Percentiles rank a stretch among this genome's conserved stretches.
phyloP scores from a whole-genome alignment of 176 grass and related monocot genomes.

The Pontederia paniculata region DNA sequence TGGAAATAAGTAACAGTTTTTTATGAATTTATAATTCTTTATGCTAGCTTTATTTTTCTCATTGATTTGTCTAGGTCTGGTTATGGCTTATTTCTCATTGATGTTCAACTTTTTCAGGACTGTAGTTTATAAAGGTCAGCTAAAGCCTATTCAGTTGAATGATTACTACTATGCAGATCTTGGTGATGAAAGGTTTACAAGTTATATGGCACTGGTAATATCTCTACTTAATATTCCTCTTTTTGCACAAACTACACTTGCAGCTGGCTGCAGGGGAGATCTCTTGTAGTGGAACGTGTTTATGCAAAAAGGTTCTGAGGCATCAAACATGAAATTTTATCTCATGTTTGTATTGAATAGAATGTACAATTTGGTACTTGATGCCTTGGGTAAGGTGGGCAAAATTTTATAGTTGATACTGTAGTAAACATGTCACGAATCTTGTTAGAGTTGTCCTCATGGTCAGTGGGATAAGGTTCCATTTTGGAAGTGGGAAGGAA shows the following conservation, averaged over 20 bases:
- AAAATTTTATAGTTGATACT: constrained; percentile 60
- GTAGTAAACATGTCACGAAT: constrained; percentile 85
- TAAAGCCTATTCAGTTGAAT: constrained; percentile 75
- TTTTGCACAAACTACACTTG: constrained; percentile 23
- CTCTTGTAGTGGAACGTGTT: constrained; percentile 37
- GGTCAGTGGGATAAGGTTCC: constrained; percentile 82
- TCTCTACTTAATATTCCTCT: constrained; percentile 39
- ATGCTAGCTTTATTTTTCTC: neutral
- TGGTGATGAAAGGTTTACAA: constrained; percentile 80
- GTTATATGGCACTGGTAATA: constrained; percentile 99
- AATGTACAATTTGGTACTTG: constrained; percentile 45
- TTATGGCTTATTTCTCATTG: neutral
- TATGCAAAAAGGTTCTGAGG: constrained; percentile 39
- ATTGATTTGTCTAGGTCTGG: neutral
- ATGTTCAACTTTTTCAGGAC: constrained; percentile 48
- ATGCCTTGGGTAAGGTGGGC: constrained; percentile 51
- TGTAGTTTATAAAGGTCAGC: constrained; percentile 93
- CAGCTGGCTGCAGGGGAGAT: constrained; percentile 31
- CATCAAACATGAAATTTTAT: constrained; percentile 39
- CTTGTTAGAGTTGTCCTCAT: constrained; percentile 77
- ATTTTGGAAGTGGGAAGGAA: constrained; percentile 53
- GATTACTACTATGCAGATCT: constrained; percentile 93
- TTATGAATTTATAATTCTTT: neutral
- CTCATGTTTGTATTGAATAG: constrained; percentile 32
- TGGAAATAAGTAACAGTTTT: neutral